Conservation (phyloP, 2,329 filamentous ascomycete species). For the Gliomastix tumulicola region DNA sequence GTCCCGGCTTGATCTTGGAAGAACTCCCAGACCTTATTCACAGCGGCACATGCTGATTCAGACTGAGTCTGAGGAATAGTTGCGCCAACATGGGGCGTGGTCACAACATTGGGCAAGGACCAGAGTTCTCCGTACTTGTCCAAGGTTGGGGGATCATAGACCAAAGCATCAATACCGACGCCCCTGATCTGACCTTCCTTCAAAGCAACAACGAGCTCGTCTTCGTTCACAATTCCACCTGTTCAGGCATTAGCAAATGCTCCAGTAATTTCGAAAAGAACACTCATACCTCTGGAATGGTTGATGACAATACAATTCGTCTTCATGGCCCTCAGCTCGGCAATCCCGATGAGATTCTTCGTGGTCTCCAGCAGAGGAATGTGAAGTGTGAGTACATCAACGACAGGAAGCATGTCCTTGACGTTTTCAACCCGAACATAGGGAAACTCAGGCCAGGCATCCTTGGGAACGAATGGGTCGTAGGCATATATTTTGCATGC, state of each 20-base stretch:
- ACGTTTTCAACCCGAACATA: slow-evolving; percentile 19
- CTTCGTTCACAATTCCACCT: slow-evolving; percentile 30
- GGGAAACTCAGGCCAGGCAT: slow-evolving; percentile 22
- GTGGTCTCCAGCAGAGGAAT: slow-evolving; percentile 25
- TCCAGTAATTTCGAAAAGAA: too few species aligned
- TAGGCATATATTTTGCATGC: slow-evolving; percentile 23
- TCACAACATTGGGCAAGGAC: slow-evolving; percentile 22
- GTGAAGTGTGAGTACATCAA: slow-evolving; percentile 28
- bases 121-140: slow-evolving; percentile 24
- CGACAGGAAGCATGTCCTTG: slow-evolving; percentile 19
- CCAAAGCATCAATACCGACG: slow-evolving; percentile 29
- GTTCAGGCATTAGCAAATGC: too few species aligned
- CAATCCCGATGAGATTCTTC: slow-evolving; percentile 18
- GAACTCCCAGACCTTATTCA: background rate
- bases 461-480: slow-evolving; percentile 22
- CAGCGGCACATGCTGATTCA: background rate
- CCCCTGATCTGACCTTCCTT: slow-evolving; percentile 25
- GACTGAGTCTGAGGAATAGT: slow-evolving; percentile 25
- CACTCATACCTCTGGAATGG: background rate
- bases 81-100: slow-evolving; percentile 38
- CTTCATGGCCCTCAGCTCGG: slow-evolving; percentile 26
- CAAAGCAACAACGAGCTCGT: slow-evolving; percentile 20
- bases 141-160: slow-evolving; percentile 26
- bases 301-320: slow-evolving; percentile 29
- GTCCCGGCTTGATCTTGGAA: too few species aligned